phyloP scores from a whole-genome alignment of 208 protist species.

The Lotmaria passim region DNA sequence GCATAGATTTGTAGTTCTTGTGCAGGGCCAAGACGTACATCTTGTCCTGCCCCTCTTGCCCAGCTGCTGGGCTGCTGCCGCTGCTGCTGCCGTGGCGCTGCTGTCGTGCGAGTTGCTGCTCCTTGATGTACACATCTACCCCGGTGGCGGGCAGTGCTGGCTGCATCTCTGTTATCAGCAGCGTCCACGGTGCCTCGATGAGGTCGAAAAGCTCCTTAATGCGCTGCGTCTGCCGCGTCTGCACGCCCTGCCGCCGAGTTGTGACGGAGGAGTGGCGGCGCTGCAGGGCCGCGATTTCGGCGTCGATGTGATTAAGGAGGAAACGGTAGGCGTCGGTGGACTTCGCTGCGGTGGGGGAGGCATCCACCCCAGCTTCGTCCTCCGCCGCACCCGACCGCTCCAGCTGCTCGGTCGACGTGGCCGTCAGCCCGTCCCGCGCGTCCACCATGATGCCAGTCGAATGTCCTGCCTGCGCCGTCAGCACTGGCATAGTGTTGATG shows the following conservation, averaged over 20 bases:
- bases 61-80: neutral
- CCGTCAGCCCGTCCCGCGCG: too few species aligned
- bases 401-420: too few species aligned
- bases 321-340: conserved; percentile 80
- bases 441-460: neutral
- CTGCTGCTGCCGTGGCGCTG: neutral
- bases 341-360: conserved; percentile 16
- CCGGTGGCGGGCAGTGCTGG: conserved; percentile 67
- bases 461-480: neutral
- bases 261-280: conserved; percentile 58
- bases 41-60: conserved; percentile 46
- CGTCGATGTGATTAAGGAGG: conserved; percentile 80
- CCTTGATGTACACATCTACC: conserved; percentile 81
- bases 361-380: neutral
- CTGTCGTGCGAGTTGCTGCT: conserved; percentile 42
- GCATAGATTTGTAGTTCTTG: conserved; percentile 64
- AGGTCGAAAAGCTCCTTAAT: conserved; percentile 73
- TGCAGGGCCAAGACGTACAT: conserved; percentile 66
- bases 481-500: neutral
- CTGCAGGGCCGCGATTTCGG: conserved; percentile 73
- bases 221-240: conserved; percentile 47
- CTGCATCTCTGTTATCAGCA: conserved; percentile 51
- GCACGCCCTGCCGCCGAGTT: conserved; percentile 42
- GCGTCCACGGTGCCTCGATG: conserved; percentile 75
- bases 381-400: neutral